These are phyloP conservation scores for Rhodotorula sp. DNA, from an alignment of 1,284 basidiomycete species.

Conservation along the genomic window DNA sequence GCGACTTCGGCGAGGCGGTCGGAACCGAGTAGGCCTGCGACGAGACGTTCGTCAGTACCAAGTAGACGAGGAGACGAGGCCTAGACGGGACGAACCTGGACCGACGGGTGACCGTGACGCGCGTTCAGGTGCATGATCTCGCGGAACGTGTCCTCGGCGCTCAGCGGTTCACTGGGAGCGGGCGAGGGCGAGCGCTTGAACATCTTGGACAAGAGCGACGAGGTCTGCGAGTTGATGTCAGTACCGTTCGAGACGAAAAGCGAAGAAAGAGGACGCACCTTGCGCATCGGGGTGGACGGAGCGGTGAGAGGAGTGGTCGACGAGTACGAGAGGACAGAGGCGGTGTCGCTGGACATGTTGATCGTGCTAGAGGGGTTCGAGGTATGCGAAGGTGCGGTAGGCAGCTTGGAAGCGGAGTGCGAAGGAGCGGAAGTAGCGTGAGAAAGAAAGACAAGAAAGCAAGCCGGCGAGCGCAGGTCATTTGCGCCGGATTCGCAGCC, in stretches of 20 bases:
- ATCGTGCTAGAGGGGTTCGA: background rate
- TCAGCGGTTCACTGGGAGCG: background rate
- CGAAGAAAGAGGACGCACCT: background rate
- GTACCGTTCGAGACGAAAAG: background rate
- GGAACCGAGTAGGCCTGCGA: conserved; percentile 12
- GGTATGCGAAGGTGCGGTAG: background rate
- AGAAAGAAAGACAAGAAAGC: background rate
- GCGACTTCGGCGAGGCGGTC: background rate
- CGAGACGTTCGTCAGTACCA: background rate
- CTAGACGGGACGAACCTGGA: conserved; percentile 7
- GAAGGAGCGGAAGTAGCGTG: background rate
- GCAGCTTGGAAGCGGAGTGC: background rate
- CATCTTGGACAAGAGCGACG: background rate
- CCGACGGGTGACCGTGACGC: conserved; percentile 14
- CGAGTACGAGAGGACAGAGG: background rate
- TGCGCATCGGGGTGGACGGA: background rate
- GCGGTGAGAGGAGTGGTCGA: background rate
- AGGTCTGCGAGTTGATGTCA: background rate
- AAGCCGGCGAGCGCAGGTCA: background rate
- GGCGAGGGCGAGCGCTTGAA: background rate
- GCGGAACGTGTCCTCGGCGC: conserved; percentile 6
- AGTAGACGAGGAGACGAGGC: background rate
- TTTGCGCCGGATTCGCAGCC: background rate
- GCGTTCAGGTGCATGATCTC: conserved; percentile 29
- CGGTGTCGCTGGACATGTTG: background rate